Percentiles rank a stretch among this genome's conserved stretches.
Evolutionary conservation across 768 basidiomycete species (phyloP).

Genomic region (Calvatia gigantea): DNA sequence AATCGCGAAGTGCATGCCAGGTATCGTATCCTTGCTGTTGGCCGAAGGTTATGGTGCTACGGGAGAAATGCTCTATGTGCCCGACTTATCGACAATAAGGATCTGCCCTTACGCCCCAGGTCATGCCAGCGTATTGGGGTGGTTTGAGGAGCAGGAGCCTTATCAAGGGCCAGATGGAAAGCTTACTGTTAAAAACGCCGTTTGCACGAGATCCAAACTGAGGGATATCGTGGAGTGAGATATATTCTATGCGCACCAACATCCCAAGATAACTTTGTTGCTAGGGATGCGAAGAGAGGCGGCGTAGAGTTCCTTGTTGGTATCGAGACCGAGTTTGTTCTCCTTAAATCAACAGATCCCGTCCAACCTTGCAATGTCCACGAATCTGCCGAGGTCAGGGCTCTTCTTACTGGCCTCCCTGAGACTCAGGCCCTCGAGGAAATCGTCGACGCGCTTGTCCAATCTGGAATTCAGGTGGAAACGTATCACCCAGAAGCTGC

Average conservation of each 20-base stretch:
- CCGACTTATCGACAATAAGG: conserved; percentile 53
- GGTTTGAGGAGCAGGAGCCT: conserved; percentile 59
- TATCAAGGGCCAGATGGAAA: conserved; percentile 26
- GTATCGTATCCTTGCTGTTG: conserved; percentile 42
- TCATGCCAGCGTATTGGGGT: conserved; percentile 63
- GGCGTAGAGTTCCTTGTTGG: conserved; percentile 58
- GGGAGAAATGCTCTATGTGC: conserved; percentile 59
- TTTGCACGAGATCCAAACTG: conserved; percentile 60
- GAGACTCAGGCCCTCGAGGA: conserved; percentile 49
- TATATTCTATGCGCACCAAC: neutral
- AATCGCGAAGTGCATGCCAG: conserved; percentile 43
- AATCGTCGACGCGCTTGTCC: conserved; percentile 49
- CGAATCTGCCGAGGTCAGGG: conserved; percentile 40
- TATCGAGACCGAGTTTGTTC: conserved; percentile 66
- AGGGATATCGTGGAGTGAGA: conserved; percentile 50
- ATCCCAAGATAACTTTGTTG: neutral
- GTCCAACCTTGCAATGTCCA: conserved; percentile 32
- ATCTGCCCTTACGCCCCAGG: conserved; percentile 54
- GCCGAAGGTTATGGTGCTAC: conserved; percentile 48
- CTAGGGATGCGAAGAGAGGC: neutral
- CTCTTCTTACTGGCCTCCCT: conserved; percentile 38
- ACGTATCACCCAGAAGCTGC: conserved; percentile 70
- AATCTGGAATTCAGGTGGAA: conserved; percentile 55
- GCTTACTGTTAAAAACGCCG: conserved; percentile 36
- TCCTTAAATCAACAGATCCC: conserved; percentile 41